phyloP scores from a whole-genome alignment of 164 flowering plant genomes.

The Santalum album region DNA sequence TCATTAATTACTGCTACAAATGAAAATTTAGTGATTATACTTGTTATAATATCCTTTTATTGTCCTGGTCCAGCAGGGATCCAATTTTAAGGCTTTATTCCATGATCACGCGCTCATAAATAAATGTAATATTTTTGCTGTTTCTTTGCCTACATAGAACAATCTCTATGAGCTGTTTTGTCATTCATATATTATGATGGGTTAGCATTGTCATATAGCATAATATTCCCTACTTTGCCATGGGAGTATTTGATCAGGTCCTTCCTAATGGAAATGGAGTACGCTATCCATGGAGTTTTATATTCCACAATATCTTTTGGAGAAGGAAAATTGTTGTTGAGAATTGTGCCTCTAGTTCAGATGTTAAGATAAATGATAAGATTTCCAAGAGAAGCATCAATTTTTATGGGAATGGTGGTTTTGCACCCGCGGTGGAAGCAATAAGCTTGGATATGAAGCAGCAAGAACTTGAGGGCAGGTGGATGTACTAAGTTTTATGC shows the following conservation, averaged over 20 bases:
- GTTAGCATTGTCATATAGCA: too few relatives aligned
- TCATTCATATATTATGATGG: too few relatives aligned
- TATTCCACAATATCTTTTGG: constrained; percentile 36
- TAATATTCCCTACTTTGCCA: not conserved
- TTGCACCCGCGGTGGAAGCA: constrained; percentile 49
- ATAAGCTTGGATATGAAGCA: constrained; percentile 97
- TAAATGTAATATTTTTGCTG: too few relatives aligned
- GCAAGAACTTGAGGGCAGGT: constrained; percentile 90
- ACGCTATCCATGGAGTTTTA: constrained; percentile 52
- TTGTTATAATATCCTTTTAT: too few relatives aligned
- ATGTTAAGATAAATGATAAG: constrained; percentile 18
- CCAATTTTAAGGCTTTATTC: too few relatives aligned
- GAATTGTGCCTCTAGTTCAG: constrained; percentile 15
- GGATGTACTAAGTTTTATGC: constrained; percentile 4
- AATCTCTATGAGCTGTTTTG: too few relatives aligned
- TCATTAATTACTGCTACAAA: too few relatives aligned
- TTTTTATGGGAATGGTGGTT: constrained; percentile 16
- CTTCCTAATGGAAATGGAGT: constrained; percentile 71
- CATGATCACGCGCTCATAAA: too few relatives aligned
- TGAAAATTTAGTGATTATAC: too few relatives aligned
- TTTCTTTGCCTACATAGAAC: too few relatives aligned
- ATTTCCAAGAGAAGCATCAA: constrained; percentile 11
- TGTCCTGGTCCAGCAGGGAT: too few relatives aligned
- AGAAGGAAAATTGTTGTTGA: constrained; percentile 24
- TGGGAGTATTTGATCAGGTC: constrained; percentile 31